Evolutionary conservation across 2,329 filamentous ascomycete genomes (phyloP).

Genomic region (Alternaria brassicae): DNA sequence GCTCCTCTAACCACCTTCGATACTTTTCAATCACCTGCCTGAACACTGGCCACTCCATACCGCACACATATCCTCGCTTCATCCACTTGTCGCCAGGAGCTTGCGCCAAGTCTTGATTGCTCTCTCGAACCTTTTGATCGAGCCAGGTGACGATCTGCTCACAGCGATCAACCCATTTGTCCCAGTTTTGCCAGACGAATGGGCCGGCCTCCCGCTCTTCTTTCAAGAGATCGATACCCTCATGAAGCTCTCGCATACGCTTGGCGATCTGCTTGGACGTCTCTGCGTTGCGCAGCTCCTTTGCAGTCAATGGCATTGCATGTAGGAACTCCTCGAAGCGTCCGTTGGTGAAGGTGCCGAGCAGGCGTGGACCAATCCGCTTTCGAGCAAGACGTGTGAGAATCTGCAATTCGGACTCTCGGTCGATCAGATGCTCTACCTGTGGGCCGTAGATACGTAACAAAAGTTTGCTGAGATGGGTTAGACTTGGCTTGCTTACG

Average conservation of each 20-base stretch:
- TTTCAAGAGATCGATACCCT: slow-evolving; percentile 85
- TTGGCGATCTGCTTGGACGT: slow-evolving; percentile 95
- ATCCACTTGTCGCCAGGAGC: slow-evolving; percentile 66
- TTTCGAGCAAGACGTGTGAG: slow-evolving; percentile 85
- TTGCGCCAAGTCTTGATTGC: slow-evolving; percentile 41
- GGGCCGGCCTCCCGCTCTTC: slow-evolving; percentile 80
- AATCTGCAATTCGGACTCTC: slow-evolving; percentile 87
- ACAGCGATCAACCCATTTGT: slow-evolving; percentile 80
- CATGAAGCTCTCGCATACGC: slow-evolving; percentile 94
- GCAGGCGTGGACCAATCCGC: slow-evolving; percentile 87
- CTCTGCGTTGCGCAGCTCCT: slow-evolving; percentile 78
- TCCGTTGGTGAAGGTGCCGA: slow-evolving; percentile 93
- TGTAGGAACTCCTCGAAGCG: slow-evolving; percentile 96
- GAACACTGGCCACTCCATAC: slow-evolving; percentile 83
- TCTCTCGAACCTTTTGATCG: slow-evolving; percentile 65
- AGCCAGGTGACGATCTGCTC: slow-evolving; percentile 66
- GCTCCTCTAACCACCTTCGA: slow-evolving; percentile 72
- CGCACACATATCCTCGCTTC: slow-evolving; percentile 77
- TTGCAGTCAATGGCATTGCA: slow-evolving; percentile 77
- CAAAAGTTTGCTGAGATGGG: slow-evolving; percentile 71
- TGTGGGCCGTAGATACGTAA: slow-evolving; percentile 94
- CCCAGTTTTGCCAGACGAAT: slow-evolving; percentile 91
- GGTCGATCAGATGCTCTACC: slow-evolving; percentile 93
- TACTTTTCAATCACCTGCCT: slow-evolving; percentile 77
- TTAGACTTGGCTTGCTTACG: slow-evolving; percentile 12